Conservation (phyloP, 2,329 filamentous ascomycete species). For the Teratosphaeria gauchensis region DNA sequence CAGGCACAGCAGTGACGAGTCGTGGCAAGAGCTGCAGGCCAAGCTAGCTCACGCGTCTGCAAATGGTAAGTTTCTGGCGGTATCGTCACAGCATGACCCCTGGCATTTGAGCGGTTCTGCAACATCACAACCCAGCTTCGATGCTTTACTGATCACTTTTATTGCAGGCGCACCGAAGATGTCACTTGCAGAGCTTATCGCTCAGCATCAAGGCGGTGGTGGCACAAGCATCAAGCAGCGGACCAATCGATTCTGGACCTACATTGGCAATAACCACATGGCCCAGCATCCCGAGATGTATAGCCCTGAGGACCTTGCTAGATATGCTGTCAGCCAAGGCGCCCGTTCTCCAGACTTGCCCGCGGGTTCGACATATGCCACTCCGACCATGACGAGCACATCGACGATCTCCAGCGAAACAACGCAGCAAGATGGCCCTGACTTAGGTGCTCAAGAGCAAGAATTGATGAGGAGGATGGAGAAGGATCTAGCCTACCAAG, state of each 20-base stretch:
- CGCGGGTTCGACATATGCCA: not conserved
- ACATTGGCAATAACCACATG: conserved; percentile 27
- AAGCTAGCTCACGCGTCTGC: conserved; percentile 4
- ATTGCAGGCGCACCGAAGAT: conserved; percentile 9
- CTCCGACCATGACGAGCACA: conserved; percentile 5
- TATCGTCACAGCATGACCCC: too few species aligned
- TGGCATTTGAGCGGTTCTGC: too few species aligned
- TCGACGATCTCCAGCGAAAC: not conserved
- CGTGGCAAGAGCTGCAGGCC: conserved; percentile 14
- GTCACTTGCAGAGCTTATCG: conserved; percentile 23
- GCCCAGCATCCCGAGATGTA: conserved; percentile 24
- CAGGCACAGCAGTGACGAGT: conserved; percentile 11
- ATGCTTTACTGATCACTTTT: not conserved
- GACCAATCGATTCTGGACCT: conserved; percentile 28
- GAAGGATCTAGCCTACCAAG: not conserved
- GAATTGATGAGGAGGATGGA: not conserved
- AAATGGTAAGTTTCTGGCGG: not conserved
- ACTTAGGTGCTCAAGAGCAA: not conserved
- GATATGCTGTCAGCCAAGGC: conserved; percentile 9
- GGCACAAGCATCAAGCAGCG: conserved; percentile 15
- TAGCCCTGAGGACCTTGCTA: conserved; percentile 20
- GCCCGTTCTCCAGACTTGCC: conserved; percentile 1
- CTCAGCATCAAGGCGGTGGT: conserved; percentile 16
- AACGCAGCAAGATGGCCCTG: not conserved
- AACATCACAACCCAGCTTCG: not conserved